These are phyloP conservation scores for Centrapalus pauciflorus DNA, from an alignment of 129 eudicot genomes.

Conservation along the genomic window DNA sequence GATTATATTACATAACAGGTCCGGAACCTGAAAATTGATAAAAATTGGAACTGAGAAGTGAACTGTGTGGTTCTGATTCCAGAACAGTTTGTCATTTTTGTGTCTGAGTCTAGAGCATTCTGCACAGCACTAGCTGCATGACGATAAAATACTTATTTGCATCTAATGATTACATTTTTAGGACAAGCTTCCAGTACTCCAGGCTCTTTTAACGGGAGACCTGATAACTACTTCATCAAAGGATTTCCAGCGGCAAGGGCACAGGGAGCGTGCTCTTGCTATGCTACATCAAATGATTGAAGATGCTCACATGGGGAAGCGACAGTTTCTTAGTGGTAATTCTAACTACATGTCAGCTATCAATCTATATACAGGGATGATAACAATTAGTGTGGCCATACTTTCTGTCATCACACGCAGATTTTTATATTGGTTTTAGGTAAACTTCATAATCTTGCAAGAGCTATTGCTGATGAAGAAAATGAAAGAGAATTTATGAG, in stretches of 20 bases:
- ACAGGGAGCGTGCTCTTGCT: slow-evolving; percentile 91
- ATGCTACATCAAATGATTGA: slow-evolving; percentile 98
- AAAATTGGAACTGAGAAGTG: too few species aligned
- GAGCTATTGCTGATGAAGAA: slow-evolving; percentile 99
- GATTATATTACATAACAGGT: too few species aligned
- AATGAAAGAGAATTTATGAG: slow-evolving; percentile 42
- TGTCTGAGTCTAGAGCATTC: too few species aligned
- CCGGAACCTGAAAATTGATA: too few species aligned
- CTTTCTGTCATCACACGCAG: neutral
- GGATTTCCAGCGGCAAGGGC: slow-evolving; percentile 67
- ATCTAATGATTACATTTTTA: slow-evolving; percentile 17
- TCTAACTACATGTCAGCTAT: neutral
- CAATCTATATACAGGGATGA: neutral
- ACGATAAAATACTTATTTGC: neutral
- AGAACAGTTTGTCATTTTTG: too few species aligned
- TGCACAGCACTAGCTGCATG: too few species aligned
- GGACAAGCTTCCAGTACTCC: slow-evolving; percentile 82
- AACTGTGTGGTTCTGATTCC: too few species aligned
- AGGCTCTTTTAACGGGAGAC: slow-evolving; percentile 77
- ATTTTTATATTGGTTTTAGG: slow-evolving; percentile 38
- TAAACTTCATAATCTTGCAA: slow-evolving; percentile 96
- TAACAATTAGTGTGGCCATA: neutral
- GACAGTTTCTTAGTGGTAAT: slow-evolving; percentile 92
- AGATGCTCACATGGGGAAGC: slow-evolving; percentile 96
- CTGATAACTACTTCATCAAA: slow-evolving; percentile 43